Conservation (phyloP, 2,329 filamentous ascomycete genomes). For the Sclerotinia trifoliorum region DNA sequence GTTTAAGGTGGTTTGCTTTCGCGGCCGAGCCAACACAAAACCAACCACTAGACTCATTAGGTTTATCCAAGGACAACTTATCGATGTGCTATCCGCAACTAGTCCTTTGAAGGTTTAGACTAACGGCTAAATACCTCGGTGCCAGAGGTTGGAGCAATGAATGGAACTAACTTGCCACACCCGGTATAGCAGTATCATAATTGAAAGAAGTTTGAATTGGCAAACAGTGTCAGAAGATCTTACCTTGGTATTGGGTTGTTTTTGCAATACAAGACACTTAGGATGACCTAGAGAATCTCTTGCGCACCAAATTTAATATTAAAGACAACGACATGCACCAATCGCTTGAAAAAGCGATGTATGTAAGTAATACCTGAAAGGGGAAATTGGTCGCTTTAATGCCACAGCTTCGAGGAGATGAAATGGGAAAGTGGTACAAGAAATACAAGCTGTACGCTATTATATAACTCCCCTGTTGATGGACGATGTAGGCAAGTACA, state of each 20-base stretch:
- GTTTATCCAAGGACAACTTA: neutral
- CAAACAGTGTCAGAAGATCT: neutral
- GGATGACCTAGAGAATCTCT: neutral
- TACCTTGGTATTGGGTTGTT: neutral
- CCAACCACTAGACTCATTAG: neutral
- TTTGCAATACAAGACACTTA: neutral
- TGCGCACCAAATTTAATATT: too few relatives aligned
- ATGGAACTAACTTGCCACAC: neutral
- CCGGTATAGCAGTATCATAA: neutral
- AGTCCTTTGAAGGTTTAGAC: neutral
- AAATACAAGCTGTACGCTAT: too few relatives aligned
- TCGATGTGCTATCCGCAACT: neutral
- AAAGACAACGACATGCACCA: neutral
- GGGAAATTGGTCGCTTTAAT: neutral
- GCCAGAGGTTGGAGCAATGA: neutral
- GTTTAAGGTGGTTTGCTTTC: neutral
- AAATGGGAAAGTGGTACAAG: neutral
- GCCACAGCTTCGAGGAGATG: neutral
- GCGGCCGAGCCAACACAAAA: neutral
- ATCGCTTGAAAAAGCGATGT: neutral
- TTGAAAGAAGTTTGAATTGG: neutral
- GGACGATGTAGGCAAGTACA: too few relatives aligned
- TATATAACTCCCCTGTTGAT: too few relatives aligned
- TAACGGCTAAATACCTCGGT: neutral
- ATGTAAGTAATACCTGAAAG: neutral